These are phyloP conservation scores for Cyclocybe cylindracea DNA, from an alignment of 768 basidiomycete genomes.

Conservation along the genomic window DNA sequence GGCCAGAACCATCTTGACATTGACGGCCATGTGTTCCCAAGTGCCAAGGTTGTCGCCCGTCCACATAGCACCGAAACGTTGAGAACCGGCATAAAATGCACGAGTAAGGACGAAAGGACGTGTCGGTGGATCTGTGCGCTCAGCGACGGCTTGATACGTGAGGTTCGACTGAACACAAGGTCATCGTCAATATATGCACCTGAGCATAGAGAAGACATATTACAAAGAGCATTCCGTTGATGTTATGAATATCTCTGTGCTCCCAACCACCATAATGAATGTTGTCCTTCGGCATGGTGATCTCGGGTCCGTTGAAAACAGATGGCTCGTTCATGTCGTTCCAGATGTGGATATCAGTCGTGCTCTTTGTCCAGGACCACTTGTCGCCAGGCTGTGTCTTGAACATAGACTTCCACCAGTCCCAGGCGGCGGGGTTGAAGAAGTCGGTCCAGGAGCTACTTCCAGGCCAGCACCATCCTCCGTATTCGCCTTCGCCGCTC, in stretches of 20 bases:
- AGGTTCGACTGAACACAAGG: constrained; percentile 66
- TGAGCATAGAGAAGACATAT: neutral
- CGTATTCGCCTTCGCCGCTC: constrained; percentile 82
- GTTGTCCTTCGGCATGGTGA: constrained; percentile 65
- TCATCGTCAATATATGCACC: neutral
- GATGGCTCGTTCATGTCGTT: constrained; percentile 99
- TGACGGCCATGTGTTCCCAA: constrained; percentile 96
- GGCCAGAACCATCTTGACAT: constrained; percentile 90
- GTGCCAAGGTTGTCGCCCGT: constrained; percentile 97
- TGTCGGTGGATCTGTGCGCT: constrained; percentile 71
- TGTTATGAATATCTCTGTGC: constrained; percentile 95
- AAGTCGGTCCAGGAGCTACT: constrained; percentile 97
- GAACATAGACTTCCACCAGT: constrained; percentile 90
- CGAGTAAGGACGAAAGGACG: constrained; percentile 96
- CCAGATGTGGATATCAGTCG: constrained; percentile 89
- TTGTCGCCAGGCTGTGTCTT: constrained; percentile 55
- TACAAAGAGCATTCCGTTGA: constrained; percentile 94
- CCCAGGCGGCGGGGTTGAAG: constrained; percentile 89
- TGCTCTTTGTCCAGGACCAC: constrained; percentile 83
- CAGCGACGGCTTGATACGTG: constrained; percentile 77
- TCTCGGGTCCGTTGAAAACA: constrained; percentile 99
- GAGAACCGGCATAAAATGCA: constrained; percentile 93
- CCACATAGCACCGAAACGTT: constrained; percentile 97
- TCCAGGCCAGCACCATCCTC: constrained; percentile 99
- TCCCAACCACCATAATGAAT: constrained; percentile 96